These are phyloP conservation scores for Lumnitzera littorea DNA, from an alignment of 345 rosid species.

Conservation along the genomic window DNA sequence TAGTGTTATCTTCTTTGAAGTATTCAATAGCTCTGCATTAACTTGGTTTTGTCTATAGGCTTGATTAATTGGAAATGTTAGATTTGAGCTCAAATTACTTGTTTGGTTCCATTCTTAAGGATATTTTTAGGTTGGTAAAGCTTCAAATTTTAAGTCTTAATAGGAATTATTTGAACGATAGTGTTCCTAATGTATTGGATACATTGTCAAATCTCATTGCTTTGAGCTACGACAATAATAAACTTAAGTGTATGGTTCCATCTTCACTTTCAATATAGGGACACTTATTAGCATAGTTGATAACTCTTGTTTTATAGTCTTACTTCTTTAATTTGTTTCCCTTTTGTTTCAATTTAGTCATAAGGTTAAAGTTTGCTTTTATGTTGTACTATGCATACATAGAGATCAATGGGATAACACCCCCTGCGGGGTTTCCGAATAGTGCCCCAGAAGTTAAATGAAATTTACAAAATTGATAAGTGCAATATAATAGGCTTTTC, in stretches of 20 bases:
- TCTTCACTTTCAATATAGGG: slow-evolving; percentile 49
- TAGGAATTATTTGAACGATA: slow-evolving; percentile 65
- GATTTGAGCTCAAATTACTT: slow-evolving; percentile 87
- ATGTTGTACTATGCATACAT: no score
- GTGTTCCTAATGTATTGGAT: slow-evolving; percentile 60
- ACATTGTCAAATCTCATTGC: slow-evolving; percentile 53
- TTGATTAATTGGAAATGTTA: slow-evolving; percentile 61
- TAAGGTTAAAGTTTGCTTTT: no score
- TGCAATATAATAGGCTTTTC: no score
- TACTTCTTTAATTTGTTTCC: no score
- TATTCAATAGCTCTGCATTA: no score
- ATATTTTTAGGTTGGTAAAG: slow-evolving; percentile 62
- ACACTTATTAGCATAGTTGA: slow-evolving; percentile 50
- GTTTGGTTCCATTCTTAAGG: slow-evolving; percentile 62
- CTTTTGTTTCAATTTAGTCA: no score
- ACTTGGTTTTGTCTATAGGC: slow-evolving; percentile 33
- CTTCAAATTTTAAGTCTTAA: slow-evolving; percentile 64
- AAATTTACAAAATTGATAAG: no score
- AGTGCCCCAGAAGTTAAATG: no score
- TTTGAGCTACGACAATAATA: slow-evolving; percentile 61
- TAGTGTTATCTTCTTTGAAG: no score
- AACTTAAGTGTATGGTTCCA: slow-evolving; percentile 62
- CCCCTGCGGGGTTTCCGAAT: no score
- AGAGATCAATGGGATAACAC: no score
- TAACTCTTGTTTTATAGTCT: no score